A percentile compares a stretch with the other conserved stretches of the same genome.
These are phyloP conservation scores for Kalanchoe fedtschenkoi DNA, from an alignment of 164 flowering plant species.

Conservation along the genomic window DNA sequence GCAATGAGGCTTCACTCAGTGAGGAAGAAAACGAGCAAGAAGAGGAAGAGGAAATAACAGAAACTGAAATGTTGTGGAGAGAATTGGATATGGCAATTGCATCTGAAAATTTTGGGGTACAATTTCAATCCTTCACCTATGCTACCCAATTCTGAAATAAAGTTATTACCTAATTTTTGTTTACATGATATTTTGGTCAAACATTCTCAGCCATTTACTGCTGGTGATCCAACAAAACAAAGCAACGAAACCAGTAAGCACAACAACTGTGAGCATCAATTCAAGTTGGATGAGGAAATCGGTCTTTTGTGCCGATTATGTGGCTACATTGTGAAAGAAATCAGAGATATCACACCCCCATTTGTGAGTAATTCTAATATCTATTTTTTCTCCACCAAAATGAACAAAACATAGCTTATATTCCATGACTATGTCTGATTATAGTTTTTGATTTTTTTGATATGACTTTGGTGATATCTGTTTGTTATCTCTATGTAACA, in stretches of 20 bases:
- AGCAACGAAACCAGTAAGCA: slow-evolving; percentile 12
- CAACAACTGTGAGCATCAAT: slow-evolving; percentile 48
- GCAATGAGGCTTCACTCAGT: slow-evolving; percentile 4
- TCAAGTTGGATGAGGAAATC: slow-evolving; percentile 62
- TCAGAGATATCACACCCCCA: slow-evolving; percentile 49
- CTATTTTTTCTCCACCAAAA: too few species aligned
- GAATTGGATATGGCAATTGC: slow-evolving; percentile 63
- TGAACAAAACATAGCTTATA: too few species aligned
- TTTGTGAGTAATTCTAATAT: slow-evolving; percentile 59
- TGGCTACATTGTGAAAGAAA: slow-evolving; percentile 51
- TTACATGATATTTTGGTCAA: slow-evolving; percentile 2
- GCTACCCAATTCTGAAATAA: neutral
- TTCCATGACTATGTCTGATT: too few species aligned
- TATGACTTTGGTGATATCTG: neutral
- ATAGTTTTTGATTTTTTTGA: too few species aligned
- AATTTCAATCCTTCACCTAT: too few species aligned
- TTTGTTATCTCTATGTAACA: neutral
- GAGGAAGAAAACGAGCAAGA: slow-evolving; percentile 35
- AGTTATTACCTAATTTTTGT: neutral
- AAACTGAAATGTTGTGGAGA: slow-evolving; percentile 65
- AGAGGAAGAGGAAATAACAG: slow-evolving; percentile 51
- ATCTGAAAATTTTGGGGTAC: slow-evolving; percentile 41
- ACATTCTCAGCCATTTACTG: slow-evolving; percentile 25
- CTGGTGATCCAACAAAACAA: slow-evolving; percentile 12
- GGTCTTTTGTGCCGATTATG: slow-evolving; percentile 61